Evolutionary conservation across 1,284 basidiomycete genomes (phyloP).

Genomic region (Moniliophthora roreri): DNA sequence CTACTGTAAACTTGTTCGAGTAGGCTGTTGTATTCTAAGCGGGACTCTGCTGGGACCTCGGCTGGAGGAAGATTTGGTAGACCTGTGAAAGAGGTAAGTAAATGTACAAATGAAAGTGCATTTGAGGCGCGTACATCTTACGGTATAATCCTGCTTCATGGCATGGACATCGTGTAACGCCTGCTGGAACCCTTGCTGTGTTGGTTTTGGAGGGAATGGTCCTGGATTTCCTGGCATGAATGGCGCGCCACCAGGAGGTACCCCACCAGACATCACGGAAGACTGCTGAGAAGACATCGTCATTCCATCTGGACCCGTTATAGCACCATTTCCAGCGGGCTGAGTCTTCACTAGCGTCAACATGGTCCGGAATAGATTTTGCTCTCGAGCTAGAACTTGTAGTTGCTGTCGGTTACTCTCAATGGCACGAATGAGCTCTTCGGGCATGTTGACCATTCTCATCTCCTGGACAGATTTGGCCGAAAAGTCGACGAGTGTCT

Average conservation of each 20-base stretch:
- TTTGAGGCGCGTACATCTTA: slow-evolving; percentile 29
- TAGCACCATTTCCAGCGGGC: neutral
- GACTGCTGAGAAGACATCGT: too few species aligned
- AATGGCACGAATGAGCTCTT: slow-evolving; percentile 53
- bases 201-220: too few species aligned
- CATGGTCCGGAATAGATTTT: slow-evolving; percentile 35
- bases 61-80: slow-evolving; percentile 28
- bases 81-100: slow-evolving; percentile 22
- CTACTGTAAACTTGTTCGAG: slow-evolving; percentile 48
- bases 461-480: slow-evolving; percentile 48
- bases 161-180: slow-evolving; percentile 14
- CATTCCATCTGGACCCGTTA: too few species aligned
- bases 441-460: slow-evolving; percentile 47
- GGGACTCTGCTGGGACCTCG: slow-evolving; percentile 51
- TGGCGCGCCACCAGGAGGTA: neutral
- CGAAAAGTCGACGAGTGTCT: slow-evolving; percentile 42
- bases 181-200: neutral
- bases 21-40: slow-evolving; percentile 46
- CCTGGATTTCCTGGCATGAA: too few species aligned
- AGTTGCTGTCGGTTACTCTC: slow-evolving; percentile 53
- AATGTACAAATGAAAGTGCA: slow-evolving; percentile 13
- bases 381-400: slow-evolving; percentile 39
- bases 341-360: neutral
- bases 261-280: too few species aligned
- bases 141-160: slow-evolving; percentile 13